Conservation (phyloP, 345 rosid genomes). For the Eutrema japonicum region DNA sequence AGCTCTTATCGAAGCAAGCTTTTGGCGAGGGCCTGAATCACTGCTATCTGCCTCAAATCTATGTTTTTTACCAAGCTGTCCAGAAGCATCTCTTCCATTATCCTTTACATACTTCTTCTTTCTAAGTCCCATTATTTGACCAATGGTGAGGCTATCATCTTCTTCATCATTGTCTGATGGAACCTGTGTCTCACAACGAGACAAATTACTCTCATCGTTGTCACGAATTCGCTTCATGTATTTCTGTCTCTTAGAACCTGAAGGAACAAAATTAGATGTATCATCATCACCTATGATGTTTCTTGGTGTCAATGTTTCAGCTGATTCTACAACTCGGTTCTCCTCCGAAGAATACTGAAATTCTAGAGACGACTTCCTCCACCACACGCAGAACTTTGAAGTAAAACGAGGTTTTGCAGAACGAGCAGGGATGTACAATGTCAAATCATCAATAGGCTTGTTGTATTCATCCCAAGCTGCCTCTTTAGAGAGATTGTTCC, state of each 20-base stretch:
- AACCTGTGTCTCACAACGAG: not conserved
- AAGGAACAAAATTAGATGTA: conserved; percentile 4
- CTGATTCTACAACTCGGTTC: conserved; percentile 1
- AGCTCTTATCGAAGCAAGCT: not conserved
- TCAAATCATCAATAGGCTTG: conserved; percentile 40
- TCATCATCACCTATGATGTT: conserved; percentile 6
- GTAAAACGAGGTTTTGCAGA: conserved; percentile 42
- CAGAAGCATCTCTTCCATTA: conserved; percentile 5
- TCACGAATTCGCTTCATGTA: not conserved
- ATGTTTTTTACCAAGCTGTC: conserved; percentile 7
- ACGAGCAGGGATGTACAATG: conserved; percentile 51
- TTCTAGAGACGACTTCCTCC: conserved; percentile 41
- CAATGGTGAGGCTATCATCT: conserved; percentile 5
- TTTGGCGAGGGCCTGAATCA: not conserved
- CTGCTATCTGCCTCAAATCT: not conserved
- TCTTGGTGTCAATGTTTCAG: conserved; percentile 9
- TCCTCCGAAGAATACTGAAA: not conserved
- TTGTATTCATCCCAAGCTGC: conserved; percentile 43
- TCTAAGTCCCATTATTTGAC: not conserved
- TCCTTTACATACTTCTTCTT: not conserved
- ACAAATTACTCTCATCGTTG: not conserved
- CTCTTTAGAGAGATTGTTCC: conserved; percentile 5
- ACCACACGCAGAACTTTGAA: conserved; percentile 49
- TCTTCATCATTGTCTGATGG: not conserved
- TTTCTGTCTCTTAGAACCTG: not conserved